Percentiles rank a stretch among this genome's conserved stretches.
phyloP scores from a whole-genome alignment of 1,284 basidiomycete genomes.

The Cryptococcus sp. region DNA sequence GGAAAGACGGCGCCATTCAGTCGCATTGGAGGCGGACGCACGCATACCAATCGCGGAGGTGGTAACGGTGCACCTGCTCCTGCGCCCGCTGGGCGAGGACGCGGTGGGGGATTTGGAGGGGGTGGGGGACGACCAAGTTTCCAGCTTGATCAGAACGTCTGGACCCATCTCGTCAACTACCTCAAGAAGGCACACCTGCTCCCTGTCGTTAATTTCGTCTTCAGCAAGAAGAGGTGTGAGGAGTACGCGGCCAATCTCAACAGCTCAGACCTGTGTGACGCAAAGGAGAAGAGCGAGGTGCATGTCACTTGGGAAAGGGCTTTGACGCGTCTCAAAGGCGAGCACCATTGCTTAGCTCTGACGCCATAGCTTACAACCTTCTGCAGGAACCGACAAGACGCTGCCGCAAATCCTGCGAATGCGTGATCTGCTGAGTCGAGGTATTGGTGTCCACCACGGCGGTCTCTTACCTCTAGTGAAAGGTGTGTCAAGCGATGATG shows the following conservation, averaged over 20 bases:
- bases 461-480: constrained; percentile 96
- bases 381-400: constrained; percentile 79
- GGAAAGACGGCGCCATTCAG: constrained; percentile 46
- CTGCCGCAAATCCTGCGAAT: constrained; percentile 94
- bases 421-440: constrained; percentile 84
- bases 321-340: constrained; percentile 84
- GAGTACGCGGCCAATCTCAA: constrained; percentile 90
- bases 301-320: constrained; percentile 94
- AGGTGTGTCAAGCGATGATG: constrained; percentile 56
- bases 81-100: constrained; percentile 17
- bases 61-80: constrained; percentile 41
- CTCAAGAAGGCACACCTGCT: constrained; percentile 83
- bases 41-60: constrained; percentile 46
- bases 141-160: constrained; percentile 85
- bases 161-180: constrained; percentile 86
- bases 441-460: constrained; percentile 97
- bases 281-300: constrained; percentile 91
- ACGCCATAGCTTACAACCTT: not conserved
- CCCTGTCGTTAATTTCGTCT: constrained; percentile 95
- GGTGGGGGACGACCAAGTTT: constrained; percentile 61
- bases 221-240: constrained; percentile 96
- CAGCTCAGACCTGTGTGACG: constrained; percentile 83
- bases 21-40: constrained; percentile 42
- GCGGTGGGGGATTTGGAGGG: constrained; percentile 57
- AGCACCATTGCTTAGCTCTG: constrained; percentile 16